Conservation (phyloP, 345 rosid species). For the Citrus hindsii region DNA sequence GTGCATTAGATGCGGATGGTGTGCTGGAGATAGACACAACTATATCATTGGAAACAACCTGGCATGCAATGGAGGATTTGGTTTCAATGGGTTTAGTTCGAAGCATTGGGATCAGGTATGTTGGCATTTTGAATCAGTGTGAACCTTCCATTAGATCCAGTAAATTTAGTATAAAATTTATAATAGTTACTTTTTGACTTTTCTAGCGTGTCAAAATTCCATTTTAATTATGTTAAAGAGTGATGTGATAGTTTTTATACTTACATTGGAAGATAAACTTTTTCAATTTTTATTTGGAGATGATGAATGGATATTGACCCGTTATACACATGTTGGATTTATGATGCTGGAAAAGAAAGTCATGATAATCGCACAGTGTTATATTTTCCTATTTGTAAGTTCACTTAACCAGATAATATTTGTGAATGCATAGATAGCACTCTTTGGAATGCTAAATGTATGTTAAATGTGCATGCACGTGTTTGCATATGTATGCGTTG, state of each 20-base stretch:
- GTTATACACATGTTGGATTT: background rate
- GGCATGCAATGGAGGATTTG: conserved; percentile 92
- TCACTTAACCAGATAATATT: background rate
- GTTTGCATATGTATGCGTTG: background rate
- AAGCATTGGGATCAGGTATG: conserved; percentile 86
- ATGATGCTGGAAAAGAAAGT: background rate
- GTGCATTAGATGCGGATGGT: conserved; percentile 75
- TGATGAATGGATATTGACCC: background rate
- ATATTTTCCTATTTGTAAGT: background rate
- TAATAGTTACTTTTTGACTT: background rate
- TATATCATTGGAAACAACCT: conserved; percentile 75
- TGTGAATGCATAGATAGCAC: background rate
- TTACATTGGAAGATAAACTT: background rate
- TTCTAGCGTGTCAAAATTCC: background rate
- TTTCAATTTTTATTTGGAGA: background rate
- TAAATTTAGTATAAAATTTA: background rate
- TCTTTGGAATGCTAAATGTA: background rate
- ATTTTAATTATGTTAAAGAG: background rate
- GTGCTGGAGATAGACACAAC: conserved; percentile 78
- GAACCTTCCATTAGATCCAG: background rate
- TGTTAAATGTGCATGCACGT: background rate
- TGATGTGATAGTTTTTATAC: background rate
- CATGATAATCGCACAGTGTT: background rate
- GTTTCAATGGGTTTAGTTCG: conserved; percentile 81
- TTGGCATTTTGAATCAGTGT: background rate